phyloP scores from a whole-genome alignment of 805 yeast species.

The Starmerella etchellsii region DNA sequence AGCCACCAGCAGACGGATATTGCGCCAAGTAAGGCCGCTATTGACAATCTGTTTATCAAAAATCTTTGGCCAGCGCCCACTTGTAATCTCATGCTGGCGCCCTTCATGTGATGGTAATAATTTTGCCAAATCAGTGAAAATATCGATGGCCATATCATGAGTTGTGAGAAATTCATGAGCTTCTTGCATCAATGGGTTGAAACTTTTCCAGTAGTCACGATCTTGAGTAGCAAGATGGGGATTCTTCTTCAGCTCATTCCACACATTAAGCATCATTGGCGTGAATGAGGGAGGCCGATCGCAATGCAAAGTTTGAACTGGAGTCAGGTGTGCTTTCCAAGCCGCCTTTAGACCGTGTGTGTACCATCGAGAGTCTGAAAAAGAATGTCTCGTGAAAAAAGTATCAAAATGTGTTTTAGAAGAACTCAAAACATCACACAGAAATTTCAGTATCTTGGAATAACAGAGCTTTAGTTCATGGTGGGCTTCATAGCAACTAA shows the following conservation, averaged over 20 bases:
- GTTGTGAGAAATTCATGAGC: slow-evolving; percentile 1
- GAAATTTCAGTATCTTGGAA: background rate
- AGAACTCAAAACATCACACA: background rate
- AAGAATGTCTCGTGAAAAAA: background rate
- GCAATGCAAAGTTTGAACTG: background rate
- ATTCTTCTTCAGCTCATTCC: too few species aligned
- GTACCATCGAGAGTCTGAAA: background rate
- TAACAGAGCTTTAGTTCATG: background rate
- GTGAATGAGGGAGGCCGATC: too few species aligned
- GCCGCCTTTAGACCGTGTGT: background rate
- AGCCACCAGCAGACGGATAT: background rate
- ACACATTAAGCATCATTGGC: too few species aligned
- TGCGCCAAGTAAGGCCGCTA: background rate
- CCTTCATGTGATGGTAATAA: too few species aligned
- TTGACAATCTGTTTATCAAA: background rate
- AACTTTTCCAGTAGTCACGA: background rate
- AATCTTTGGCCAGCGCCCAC: background rate
- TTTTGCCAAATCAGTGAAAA: slow-evolving; percentile 10
- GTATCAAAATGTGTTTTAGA: background rate
- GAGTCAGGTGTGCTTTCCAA: background rate
- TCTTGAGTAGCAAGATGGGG: too few species aligned
- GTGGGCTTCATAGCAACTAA: background rate
- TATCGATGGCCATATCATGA: slow-evolving; percentile 11
- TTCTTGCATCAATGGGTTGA: background rate
- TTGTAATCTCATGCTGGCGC: too few species aligned